Conservation (phyloP, 768 basidiomycete genomes). For the Leccinum fibrillosum region DNA sequence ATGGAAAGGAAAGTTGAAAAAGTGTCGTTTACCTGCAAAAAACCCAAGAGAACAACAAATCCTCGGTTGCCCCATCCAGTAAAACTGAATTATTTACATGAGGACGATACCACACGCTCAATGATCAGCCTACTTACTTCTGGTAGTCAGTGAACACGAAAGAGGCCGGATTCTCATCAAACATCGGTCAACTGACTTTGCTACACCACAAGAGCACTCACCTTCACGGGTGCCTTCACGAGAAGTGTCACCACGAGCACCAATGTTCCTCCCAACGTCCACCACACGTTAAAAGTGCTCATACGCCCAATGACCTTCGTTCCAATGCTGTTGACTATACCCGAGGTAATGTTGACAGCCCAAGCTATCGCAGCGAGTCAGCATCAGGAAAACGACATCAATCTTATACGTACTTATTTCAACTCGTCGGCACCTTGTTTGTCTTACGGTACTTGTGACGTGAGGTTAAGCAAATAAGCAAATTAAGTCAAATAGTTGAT, state of each 20-base stretch:
- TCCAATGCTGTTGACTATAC: constrained; percentile 52
- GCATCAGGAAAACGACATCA: too few species aligned
- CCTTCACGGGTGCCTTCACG: constrained; percentile 53
- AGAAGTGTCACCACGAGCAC: constrained; percentile 56
- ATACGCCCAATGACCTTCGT: constrained; percentile 55
- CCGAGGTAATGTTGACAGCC: constrained; percentile 54
- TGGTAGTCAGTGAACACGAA: constrained; percentile 59
- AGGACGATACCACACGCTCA: neutral
- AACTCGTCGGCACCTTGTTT: too few species aligned
- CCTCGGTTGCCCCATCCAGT: constrained; percentile 53
- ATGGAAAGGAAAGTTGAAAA: neutral
- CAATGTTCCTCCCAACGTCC: constrained; percentile 57
- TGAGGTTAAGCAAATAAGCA: too few species aligned
- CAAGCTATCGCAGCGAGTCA: too few species aligned
- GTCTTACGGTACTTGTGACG: too few species aligned
- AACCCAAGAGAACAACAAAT: constrained; percentile 57
- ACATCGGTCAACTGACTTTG: neutral
- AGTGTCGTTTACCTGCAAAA: constrained; percentile 29
- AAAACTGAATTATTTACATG: constrained; percentile 35
- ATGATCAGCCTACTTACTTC: constrained; percentile 39
- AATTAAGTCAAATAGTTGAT: too few species aligned
- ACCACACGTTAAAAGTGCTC: constrained; percentile 57
- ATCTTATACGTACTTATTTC: too few species aligned
- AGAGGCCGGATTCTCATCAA: constrained; percentile 43
- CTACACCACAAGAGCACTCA: constrained; percentile 12